Evolutionary conservation across 1,284 basidiomycete genomes (phyloP), one percentile per base, ranked within the genome.

Genomic region (Ustilago trichophora): DNA sequence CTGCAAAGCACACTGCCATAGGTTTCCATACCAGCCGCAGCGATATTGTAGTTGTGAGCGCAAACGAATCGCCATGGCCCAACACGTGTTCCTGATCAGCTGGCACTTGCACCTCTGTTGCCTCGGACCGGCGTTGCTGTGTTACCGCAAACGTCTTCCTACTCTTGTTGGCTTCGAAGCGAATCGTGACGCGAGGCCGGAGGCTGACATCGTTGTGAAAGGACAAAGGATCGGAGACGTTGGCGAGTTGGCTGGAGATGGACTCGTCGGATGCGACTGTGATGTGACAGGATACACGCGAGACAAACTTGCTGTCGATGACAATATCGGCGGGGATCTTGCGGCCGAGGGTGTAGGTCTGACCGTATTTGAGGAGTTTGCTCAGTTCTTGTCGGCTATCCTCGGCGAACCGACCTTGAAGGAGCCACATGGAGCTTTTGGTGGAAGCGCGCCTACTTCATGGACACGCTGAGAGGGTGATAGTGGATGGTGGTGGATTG

Each of bases 241-340:
- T 38, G 5, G 38, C 50, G 11, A 45, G 6, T 12, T 24, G 27
- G 24, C 33, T 42, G 13, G 54, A 38, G 16, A 60, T 34, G 10
- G 45, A 31, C 26, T 64, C 54, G 9, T 43, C 45, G 34, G 51
- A 46, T 2, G 41, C 72, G 18, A 73, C 52, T 5, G 47, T 44
- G 43, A 76, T 54, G 43, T 56, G 55, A 21, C 63, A 69, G 8
- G 65, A 67, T 6, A 43, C 48, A 11, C 68, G 62, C 6, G 60
- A 66, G 36, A 76, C 69, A 13, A 65, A 70, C 51, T 76, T 76
- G 63, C 65, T 68, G 13, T 64, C 62, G 32, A 76, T 47, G 56
- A 76, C 54, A 19, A 76, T 65, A 49, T 73, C 67, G 22, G 73
- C 73, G 18, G 73, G 73, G 26, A 60, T 63, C 52, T 74, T 76